These are phyloP conservation scores for Ophiocordyceps camponoti-saundersi DNA, from an alignment of 2,329 filamentous ascomycete species.

Conservation along the genomic window DNA sequence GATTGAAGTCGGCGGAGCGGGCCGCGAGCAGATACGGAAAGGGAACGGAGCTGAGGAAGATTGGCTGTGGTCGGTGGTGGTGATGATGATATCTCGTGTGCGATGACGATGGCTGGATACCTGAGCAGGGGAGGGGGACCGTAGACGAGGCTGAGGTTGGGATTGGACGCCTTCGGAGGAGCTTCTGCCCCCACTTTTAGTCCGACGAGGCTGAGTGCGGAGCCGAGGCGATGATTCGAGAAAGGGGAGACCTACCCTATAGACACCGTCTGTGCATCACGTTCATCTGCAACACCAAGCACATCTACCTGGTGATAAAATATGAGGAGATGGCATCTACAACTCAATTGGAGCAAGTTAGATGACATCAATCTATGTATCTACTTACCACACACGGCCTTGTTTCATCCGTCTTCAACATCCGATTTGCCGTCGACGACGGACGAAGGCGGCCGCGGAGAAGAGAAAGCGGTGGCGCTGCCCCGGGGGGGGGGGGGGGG, in stretches of 20 bases:
- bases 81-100: background rate
- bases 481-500: background rate
- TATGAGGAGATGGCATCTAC: too few species aligned
- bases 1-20: background rate
- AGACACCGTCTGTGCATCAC: too few species aligned
- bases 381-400: background rate
- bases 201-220: background rate
- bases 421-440: background rate
- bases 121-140: background rate
- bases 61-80: too few species aligned
- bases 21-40: too few species aligned
- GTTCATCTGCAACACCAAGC: too few species aligned
- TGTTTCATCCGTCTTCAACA: background rate
- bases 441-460: background rate
- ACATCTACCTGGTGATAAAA: too few species aligned
- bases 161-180: background rate
- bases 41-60: too few species aligned
- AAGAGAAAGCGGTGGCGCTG: background rate
- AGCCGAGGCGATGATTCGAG: background rate
- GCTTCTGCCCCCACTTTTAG: background rate
- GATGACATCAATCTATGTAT: background rate
- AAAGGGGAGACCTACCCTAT: too few species aligned
- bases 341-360: background rate
- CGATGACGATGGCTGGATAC: background rate
- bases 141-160: background rate